A percentile compares a stretch with the other conserved stretches of the same genome.
Conservation (phyloP, 495 filamentous ascomycete genomes). For the Penicillium subrubescens region DNA sequence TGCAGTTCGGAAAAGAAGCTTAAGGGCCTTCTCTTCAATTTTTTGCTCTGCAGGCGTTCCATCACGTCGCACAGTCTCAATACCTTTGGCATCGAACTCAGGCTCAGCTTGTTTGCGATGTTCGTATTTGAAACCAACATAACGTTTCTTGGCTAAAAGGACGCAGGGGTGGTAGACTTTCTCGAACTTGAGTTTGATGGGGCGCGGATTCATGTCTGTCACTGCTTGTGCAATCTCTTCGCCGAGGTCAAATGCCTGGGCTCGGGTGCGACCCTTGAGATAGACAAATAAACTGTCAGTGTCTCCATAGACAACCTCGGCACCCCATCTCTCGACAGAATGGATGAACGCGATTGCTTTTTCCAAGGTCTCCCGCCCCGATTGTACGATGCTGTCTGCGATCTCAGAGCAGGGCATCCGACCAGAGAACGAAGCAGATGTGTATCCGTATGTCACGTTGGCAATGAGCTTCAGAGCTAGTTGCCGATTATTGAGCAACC, state of each 20-base stretch:
- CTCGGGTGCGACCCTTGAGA: slow-evolving; percentile 80
- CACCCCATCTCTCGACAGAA: slow-evolving; percentile 80
- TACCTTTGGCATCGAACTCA: slow-evolving; percentile 97
- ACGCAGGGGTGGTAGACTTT: slow-evolving; percentile 97
- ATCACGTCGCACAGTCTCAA: slow-evolving; percentile 93
- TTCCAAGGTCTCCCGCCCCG: slow-evolving; percentile 90
- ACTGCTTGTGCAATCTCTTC: slow-evolving; percentile 89
- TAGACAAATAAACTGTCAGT: slow-evolving; percentile 96
- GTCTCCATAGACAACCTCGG: slow-evolving; percentile 97
- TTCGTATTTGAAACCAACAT: slow-evolving; percentile 98
- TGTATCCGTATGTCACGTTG: slow-evolving; percentile 98
- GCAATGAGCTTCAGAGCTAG: slow-evolving; percentile 95
- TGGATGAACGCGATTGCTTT: slow-evolving; percentile 93
- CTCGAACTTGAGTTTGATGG: slow-evolving; percentile 96
- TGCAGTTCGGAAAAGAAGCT: slow-evolving; percentile 83
- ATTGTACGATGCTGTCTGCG: slow-evolving; percentile 96
- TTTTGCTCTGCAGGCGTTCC: slow-evolving; percentile 95
- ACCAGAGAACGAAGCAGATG: slow-evolving; percentile 92
- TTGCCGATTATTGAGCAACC: slow-evolving; percentile 90
- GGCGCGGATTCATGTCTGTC: slow-evolving; percentile 87
- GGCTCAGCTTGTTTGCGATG: slow-evolving; percentile 73
- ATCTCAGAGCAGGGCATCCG: slow-evolving; percentile 98
- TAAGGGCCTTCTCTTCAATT: slow-evolving; percentile 93
- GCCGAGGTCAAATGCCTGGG: slow-evolving; percentile 90
- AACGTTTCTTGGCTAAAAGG: slow-evolving; percentile 93